Base-by-base conservation (phyloP, 2,329 filamentous ascomycete genomes). In the Simplicillium aogashimaense region DNA sequence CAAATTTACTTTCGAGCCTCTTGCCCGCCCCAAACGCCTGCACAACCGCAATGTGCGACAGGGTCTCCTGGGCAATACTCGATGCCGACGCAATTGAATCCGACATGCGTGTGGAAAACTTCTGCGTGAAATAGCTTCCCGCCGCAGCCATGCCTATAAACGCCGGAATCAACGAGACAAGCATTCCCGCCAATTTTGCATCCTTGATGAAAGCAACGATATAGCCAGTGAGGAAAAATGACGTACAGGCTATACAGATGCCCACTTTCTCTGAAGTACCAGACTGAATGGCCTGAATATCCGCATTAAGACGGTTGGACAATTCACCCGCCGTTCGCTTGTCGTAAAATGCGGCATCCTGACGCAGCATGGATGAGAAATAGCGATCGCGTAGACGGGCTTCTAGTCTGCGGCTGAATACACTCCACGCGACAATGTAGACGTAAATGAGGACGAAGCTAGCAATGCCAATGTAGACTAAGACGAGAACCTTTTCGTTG, bases 261-360 rank as follows among this genome's bases (percentile, higher is more conserved):
- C 80, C 80, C 13, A 83, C 79, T 54, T 86, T 86, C 56, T 85
- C 81, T 2, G 76, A 79, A 0, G 80, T 83, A 12, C 81, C 81
- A 0, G 72, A 70, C 50, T 81, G 80, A 38, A 86, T 76, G 1
- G 74, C 72, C 43, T 79, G 72, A 29, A 84, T 79, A 49, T 85
- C 80, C 40, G 69, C 67, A 51, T 78, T 78, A 34, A 86, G 69
- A 14, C 80, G 67, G 8, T 76, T 74, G 2, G 75, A 70, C 11
- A 83, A 72, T 53, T 83, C 76, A 13, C 78, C 79, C 1, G 77
- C 69, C 36, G 75, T 70, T 9, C 79, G 64, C 12, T 67, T 68
- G 49, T 83, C 79, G 52, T 83, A 82, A 53, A 75, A 83, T 12
- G 74, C 63, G 1, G 77, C 69, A 41, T 81, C 77, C 51, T 83